Evolutionary conservation across 805 yeast genomes (phyloP).

Genomic region (Maudiozyma bulderi): DNA sequence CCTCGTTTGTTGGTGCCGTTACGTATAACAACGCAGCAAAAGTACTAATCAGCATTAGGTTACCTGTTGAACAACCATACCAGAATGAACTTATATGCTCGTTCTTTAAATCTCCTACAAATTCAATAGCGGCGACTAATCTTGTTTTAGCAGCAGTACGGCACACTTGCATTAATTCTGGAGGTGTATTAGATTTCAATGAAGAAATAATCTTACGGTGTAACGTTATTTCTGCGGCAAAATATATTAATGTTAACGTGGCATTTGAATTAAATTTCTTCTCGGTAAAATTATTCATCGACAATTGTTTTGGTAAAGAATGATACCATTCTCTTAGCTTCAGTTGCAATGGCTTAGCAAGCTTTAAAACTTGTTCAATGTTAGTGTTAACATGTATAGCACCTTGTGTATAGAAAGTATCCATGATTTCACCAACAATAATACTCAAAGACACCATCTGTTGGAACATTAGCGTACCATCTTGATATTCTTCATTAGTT

Average conservation of each 20-base stretch:
- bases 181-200: constrained; percentile 36
- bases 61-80: constrained; percentile 75
- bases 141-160: constrained; percentile 80
- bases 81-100: constrained; percentile 85
- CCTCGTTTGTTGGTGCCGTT: constrained; percentile 54
- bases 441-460: constrained; percentile 56
- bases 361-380: constrained; percentile 57
- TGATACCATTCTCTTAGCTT: constrained; percentile 69
- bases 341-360: constrained; percentile 76
- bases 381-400: constrained; percentile 48
- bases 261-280: constrained; percentile 66
- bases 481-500: constrained; percentile 47
- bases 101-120: constrained; percentile 61
- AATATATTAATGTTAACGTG: constrained; percentile 71
- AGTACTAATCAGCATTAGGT: constrained; percentile 74
- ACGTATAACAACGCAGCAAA: constrained; percentile 76
- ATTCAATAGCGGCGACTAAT: constrained; percentile 70
- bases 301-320: constrained; percentile 53
- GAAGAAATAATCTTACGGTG: constrained; percentile 68
- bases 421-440: constrained; percentile 63
- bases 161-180: constrained; percentile 55
- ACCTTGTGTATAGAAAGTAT: constrained; percentile 59
- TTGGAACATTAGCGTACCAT: constrained; percentile 61
- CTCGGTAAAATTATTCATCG: constrained; percentile 51
- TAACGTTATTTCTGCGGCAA: constrained; percentile 79